Base-by-base conservation (phyloP, 352 stramenopile genomes). In the Globisporangium recalcitrans region DNA sequence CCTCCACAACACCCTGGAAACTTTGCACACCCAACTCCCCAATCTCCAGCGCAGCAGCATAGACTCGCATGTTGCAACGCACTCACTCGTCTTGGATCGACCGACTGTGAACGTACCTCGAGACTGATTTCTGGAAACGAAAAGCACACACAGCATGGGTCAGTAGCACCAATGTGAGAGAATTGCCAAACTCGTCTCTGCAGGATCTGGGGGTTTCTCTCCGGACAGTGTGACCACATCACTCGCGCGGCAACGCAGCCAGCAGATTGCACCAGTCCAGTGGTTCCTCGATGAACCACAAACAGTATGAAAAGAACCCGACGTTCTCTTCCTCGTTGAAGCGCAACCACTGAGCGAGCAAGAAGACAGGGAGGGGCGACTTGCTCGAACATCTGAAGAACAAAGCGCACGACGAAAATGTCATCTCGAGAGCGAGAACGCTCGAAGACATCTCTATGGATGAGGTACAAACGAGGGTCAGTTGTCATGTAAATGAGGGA, bases 401-500 rank as follows among this genome's bases (percentile, higher is more conserved):
- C 8, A 36, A 14, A 49, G 26, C 27, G 21, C 38, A 21, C n/a
- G 19, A 3, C 8, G 51, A 52, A 7, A 40, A n/a, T 4, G 11
- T 40, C 21, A 46, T 31, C 26, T 26, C 36, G 24, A 47, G 44
- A 60, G 32, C 16, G 19, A 51, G 13, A 52, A 21, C 38, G 24
- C 55, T 61, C 40, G 44, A 40, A 61, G 13, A 32, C 32, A 52
- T 38, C 51, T 40, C 27, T 22, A 52, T 61, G 27, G 26, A 52
- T 49, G 40, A 60, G 38, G 16, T 34, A 52, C n/a, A 36, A 49
- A 61, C 5, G 29, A 61, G 55, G 55, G 55, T 61, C 55, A 61
- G 55, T 44, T 29, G 52, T 26, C 14, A 60, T 52, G 54, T 27
- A 60, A 60, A 60, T 51, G 16, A 1, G 38, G 24, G 54, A 52